These are phyloP conservation scores for Jamesozyma spencerorum DNA, from an alignment of 805 yeast genomes.

Conservation along the genomic window DNA sequence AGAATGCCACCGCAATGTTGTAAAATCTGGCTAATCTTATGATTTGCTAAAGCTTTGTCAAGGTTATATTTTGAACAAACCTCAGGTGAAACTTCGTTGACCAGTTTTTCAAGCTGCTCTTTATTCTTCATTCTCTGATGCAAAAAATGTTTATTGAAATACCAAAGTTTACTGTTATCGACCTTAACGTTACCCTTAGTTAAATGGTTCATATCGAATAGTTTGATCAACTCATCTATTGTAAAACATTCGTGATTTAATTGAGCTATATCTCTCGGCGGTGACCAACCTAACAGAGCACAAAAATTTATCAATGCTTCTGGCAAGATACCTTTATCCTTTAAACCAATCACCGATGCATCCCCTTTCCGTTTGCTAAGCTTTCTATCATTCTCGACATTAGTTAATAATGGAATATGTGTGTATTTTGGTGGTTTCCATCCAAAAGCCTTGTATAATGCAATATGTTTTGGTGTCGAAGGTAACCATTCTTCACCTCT, in stretches of 20 bases:
- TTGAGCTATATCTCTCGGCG: conserved; percentile 48
- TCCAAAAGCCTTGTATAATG: conserved; percentile 74
- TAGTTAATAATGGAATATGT: conserved; percentile 86
- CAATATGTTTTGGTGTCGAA: conserved; percentile 90
- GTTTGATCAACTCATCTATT: conserved; percentile 41
- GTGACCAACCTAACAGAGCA: conserved; percentile 93
- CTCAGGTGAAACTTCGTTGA: conserved; percentile 25
- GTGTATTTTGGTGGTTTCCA: conserved; percentile 75
- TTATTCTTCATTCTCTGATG: conserved; percentile 35
- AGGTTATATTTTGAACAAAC: conserved; percentile 9
- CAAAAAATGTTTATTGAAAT: conserved; percentile 68
- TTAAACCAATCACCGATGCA: conserved; percentile 54
- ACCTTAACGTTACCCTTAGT: conserved; percentile 95
- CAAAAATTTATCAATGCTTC: conserved; percentile 83
- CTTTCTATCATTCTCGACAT: conserved; percentile 56
- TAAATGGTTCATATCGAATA: conserved; percentile 59
- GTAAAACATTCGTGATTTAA: conserved; percentile 44
- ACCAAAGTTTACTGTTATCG: conserved; percentile 62
- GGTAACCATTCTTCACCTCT: conserved; percentile 98
- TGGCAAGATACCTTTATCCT: conserved; percentile 59
- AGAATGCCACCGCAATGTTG: conserved; percentile 40
- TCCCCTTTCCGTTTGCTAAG: conserved; percentile 82
- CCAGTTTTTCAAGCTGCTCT: conserved; percentile 28
- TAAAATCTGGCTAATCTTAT: conserved; percentile 35
- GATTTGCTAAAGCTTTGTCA: conserved; percentile 18